Base-by-base conservation (phyloP, 2,329 filamentous ascomycete species). In the Cytospora chrysosperma region DNA sequence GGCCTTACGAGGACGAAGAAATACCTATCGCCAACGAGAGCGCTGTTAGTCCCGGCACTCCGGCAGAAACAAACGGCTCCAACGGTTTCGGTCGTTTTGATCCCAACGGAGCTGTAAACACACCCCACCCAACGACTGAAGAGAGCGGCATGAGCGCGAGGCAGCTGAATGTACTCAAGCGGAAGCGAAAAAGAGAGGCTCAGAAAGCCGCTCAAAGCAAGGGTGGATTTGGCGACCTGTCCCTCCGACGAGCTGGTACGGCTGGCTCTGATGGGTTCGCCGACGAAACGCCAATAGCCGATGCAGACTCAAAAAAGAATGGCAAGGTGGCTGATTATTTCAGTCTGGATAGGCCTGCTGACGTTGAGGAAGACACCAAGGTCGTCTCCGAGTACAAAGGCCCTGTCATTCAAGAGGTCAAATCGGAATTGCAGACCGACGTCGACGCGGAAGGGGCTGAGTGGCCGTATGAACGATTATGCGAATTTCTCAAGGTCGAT, bases 301-400 rank as follows among this genome's bases (percentile, higher is more conserved):
- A 85, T 52, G 70, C 72, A 26, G 83, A 86, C n/a, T 69, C 75
- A 0, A 86, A 84, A 68, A 85, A 84, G 68, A 88, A 87, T 68
- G 87, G 85, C 53, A 86, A 87, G 69, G 81, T 87, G 70, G 80
- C 85, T 24, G 95, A 99, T 70, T 98, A 97, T 75, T 97, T 99
- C 76, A 96, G 87, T 32, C 82, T 97, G 19, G 94, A 97, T 21
- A 86, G 92, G 57, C 86, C 87, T 21, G 81, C 85, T 37, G 89
- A 91, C 51, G 83, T 89, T 4, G 93, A 98, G 66, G 95, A 99
- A 73, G 92, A 96, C 55, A 88, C 88, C 6, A 97, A 97, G 73
- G 87, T 99, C 19, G 90, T 98, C 28, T 92, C 93, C 52, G 95
- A 99, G 72, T 98, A 96, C 81, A 98, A 98, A 74, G 96, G 95